phyloP scores from a whole-genome alignment of 805 yeast species.

The Starmerella ratchasimensis region DNA sequence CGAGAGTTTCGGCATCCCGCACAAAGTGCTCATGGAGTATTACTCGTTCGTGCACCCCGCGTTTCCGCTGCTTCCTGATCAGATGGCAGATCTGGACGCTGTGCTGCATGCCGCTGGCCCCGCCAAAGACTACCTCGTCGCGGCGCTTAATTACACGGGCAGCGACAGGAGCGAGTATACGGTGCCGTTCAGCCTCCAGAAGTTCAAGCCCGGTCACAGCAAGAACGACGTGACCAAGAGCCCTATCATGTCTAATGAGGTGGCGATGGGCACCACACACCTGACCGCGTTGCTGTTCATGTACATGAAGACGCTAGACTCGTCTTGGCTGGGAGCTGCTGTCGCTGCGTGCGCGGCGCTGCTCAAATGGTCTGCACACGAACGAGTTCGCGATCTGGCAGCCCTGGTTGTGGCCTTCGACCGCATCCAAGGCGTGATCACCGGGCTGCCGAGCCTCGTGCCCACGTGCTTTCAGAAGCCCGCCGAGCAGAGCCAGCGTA shows the following conservation, averaged over 20 bases:
- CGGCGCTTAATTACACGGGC: constrained; percentile 21
- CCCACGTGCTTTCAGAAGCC: constrained; percentile 5
- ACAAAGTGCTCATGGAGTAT: constrained; percentile 24
- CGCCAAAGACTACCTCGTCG: constrained; percentile 21
- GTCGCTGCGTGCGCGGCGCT: constrained; percentile 21
- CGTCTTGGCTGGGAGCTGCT: constrained; percentile 28
- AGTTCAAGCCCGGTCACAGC: constrained; percentile 2
- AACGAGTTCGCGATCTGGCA: constrained; percentile 10
- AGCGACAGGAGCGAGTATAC: too few species aligned
- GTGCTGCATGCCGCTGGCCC: constrained; percentile 19
- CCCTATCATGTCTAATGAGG: background rate
- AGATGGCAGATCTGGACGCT: constrained; percentile 23
- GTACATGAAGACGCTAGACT: constrained; percentile 24
- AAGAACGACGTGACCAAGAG: constrained; percentile 11
- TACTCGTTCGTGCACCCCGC: constrained; percentile 29
- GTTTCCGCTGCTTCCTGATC: constrained; percentile 29
- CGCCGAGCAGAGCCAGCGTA: constrained; percentile 5
- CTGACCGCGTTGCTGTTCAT: constrained; percentile 26
- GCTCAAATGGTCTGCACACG: background rate
- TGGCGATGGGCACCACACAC: constrained; percentile 19
- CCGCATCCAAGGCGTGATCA: constrained; percentile 10
- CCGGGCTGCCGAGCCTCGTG: constrained; percentile 9
- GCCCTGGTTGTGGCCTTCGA: constrained; percentile 14
- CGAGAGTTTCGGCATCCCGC: constrained; percentile 8
- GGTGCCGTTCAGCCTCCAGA: constrained; percentile 8